Evolutionary conservation across 164 flowering plant genomes (phyloP), one percentile per base, ranked within the genome.

Genomic region (Chimonanthus salicifolius): DNA sequence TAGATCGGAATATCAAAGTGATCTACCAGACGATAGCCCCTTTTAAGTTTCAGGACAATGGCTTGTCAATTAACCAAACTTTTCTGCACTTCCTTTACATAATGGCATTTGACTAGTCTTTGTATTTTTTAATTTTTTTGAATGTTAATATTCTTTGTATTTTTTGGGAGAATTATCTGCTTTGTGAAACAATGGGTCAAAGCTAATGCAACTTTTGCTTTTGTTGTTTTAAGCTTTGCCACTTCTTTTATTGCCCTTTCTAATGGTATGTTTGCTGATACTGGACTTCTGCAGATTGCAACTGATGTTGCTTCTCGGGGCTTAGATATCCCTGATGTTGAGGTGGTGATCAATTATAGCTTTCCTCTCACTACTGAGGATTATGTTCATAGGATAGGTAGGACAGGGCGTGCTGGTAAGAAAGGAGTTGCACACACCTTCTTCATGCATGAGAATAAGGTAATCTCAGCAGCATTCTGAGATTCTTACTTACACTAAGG

Each of bases 221-320:
- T 11, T 54, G n/a, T 10, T 54, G 13, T 54, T 54, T 54, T 54
- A 7, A 16, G 60, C 15, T 54, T 54, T 54, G 60, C 60, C 11
- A 10, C 1, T 13, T 13, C 60, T 54, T 54, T 54, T 13, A 16
- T 16, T 54, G 11, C 15, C 60, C 60, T 63, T 20, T 18, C 7
- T 69, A 8, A 69, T 16, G 33, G 54, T 18, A 58, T 13, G 16
- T 69, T 3, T 50, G 13, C 20, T 63, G 65, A 63, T 47, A 7
- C 47, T 72, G 71, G 71, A 44, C 70, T 51, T 86, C 44, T 80
- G 76, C 89, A 96, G 98, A 85, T 96, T 65, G 99, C 99, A 33
- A 96, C 99, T 72, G 99, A 96, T 84, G 98, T 94, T 71, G 99
- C 99, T 77, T 97, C 98, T 66, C 87, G 99, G 71, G 99, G 98